Conservation (phyloP, 176 grass and related monocot species). For the Phragmites australis region DNA sequence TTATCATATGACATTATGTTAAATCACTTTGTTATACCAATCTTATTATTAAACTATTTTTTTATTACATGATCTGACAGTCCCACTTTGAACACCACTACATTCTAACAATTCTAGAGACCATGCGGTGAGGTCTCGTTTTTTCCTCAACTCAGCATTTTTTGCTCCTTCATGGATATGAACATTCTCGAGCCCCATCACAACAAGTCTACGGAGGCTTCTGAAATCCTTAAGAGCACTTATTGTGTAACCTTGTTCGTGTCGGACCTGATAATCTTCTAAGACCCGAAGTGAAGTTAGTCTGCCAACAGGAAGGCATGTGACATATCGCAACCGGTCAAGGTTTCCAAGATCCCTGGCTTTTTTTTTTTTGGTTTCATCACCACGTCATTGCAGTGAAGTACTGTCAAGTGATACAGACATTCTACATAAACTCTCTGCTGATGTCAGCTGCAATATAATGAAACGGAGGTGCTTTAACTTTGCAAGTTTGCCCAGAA, state of each 20-base stretch:
- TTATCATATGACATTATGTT: no score
- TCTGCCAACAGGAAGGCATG: neutral
- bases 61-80: no score
- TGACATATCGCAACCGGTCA: neutral
- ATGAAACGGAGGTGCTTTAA: slow-evolving; percentile 39
- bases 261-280: neutral
- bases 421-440: no score
- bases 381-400: no score
- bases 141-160: neutral
- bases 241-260: neutral
- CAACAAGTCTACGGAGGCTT: neutral
- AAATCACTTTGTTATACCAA: no score
- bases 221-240: neutral
- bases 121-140: neutral
- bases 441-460: neutral
- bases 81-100: neutral
- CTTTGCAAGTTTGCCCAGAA: neutral
- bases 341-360: neutral
- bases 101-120: neutral
- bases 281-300: slow-evolving; percentile 11
- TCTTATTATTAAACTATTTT: no score
- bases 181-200: neutral
- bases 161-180: neutral
- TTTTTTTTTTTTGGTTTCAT: neutral
- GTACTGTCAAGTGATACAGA: neutral